A percentile compares a stretch with the other conserved stretches of the same genome.
Conservation (phyloP, 768 basidiomycete species). For the Roridomyces roridus region DNA sequence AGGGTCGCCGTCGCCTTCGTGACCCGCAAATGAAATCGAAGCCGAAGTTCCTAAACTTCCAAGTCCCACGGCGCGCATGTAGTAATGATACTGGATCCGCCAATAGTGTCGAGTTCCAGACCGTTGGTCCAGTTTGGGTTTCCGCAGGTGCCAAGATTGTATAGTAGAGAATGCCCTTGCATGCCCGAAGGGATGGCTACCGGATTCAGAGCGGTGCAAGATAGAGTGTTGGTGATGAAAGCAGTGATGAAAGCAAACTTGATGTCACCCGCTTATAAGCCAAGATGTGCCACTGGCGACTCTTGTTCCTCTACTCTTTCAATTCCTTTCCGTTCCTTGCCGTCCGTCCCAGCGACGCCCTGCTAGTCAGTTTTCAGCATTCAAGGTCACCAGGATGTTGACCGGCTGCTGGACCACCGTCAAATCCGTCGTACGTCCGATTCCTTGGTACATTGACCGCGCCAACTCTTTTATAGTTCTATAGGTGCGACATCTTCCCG, state of each 20-base stretch:
- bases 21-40: conserved; percentile 15
- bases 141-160: too few relatives aligned
- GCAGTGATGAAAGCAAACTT: too few relatives aligned
- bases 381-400: conserved; percentile 26
- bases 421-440: conserved; percentile 15
- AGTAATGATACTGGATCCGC: background rate
- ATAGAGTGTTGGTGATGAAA: too few relatives aligned
- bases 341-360: conserved; percentile 21
- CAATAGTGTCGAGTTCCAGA: too few relatives aligned
- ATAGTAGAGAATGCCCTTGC: too few relatives aligned
- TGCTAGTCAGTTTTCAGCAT: conserved; percentile 13
- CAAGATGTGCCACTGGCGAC: background rate
- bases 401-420: conserved; percentile 22
- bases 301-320: background rate
- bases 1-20: conserved; percentile 8
- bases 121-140: too few relatives aligned
- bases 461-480: conserved; percentile 24
- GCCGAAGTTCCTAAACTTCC: background rate
- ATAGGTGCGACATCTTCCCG: too few relatives aligned
- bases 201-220: too few relatives aligned
- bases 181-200: too few relatives aligned
- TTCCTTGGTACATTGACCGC: too few relatives aligned
- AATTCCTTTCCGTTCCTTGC: background rate
- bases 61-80: background rate
- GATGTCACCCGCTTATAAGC: too few relatives aligned